phyloP scores from a whole-genome alignment of 2,329 filamentous ascomycete species.

The Colletotrichum sp. region DNA sequence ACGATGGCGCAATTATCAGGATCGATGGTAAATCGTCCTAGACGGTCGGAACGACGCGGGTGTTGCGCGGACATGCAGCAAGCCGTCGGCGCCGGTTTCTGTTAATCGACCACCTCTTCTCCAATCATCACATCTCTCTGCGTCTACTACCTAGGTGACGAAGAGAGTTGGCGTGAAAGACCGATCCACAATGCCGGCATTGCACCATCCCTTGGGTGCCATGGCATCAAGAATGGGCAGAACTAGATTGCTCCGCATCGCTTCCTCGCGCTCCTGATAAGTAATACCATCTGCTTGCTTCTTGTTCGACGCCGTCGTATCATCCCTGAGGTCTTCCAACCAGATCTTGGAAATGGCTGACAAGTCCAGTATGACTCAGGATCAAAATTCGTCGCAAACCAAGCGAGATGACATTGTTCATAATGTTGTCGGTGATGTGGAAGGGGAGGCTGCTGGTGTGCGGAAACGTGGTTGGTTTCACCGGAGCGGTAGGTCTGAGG shows the following conservation, averaged over 20 bases:
- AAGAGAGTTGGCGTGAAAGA: neutral
- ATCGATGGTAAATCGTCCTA: neutral
- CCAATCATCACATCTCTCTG: neutral
- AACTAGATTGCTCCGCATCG: neutral
- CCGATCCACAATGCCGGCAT: neutral
- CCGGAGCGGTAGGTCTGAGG: neutral
- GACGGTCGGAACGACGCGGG: neutral
- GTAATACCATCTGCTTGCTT: neutral
- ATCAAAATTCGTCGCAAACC: neutral
- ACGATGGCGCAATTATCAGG: neutral
- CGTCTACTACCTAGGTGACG: neutral
- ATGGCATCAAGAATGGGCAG: neutral
- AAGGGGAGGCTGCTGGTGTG: neutral
- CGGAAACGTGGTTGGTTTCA: neutral
- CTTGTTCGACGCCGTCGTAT: fast-evolving
- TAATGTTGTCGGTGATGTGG: neutral
- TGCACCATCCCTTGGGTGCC: neutral
- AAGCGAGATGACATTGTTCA: neutral
- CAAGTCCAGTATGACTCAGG: neutral
- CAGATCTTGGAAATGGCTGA: fast-evolving
- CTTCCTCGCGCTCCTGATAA: neutral
- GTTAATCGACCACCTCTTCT: neutral
- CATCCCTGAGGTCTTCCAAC: neutral
- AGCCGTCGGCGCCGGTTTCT: neutral
- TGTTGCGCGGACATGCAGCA: neutral